Evolutionary conservation across 176 grass and related monocot species (phyloP), one percentile per base, ranked within the genome.

Genomic region (Puccinellia tenuiflora): DNA sequence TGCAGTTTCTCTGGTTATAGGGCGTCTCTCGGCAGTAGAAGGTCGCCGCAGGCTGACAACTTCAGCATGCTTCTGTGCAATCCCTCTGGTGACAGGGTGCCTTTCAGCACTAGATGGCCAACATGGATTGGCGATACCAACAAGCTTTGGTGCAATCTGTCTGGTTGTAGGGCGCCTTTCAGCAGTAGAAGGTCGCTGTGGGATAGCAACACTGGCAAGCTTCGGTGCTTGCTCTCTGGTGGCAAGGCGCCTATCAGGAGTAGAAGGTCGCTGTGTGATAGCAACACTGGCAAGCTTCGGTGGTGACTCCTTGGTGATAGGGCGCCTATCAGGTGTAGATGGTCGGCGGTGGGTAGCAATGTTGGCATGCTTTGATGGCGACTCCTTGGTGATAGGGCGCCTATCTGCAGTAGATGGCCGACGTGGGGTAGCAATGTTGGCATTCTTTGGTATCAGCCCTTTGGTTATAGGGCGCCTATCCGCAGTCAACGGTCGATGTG

Each of bases 11-110:
- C 46, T 68, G 53, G n/a, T 63, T 11, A 87, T 9, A 14, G 85
- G 86, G 46, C 39, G 45, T 37, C 72, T 85, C 30, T 90, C 84
- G 10, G 85, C 29, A 88, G 88, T 93, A 43, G 77, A 63, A 87
- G 91, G 83, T 38, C 68, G n/a, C 24, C 52, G 9, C 38, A 80
- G 64, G 31, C 59, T 67, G 56, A 75, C 34, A 77, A 81, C 84
- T 29, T 81, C 76, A 33, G 60, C 81, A 70, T 78, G 78, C 83
- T 86, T 90, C 26, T 37, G 70, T 61, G 78, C 67, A 83, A 24
- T 37, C 61, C 77, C 56, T 79, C 59, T 88, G 14, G 78, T 80
- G 53, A 86, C 55, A 68, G 64, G 46, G 42, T 28, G 31, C 63
- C 68, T 59, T 79, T 90, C 75, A 6, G 43, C 85, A 55, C 46